These are phyloP conservation scores for Penicillium antarcticum DNA, from an alignment of 495 filamentous ascomycete species.

Conservation along the genomic window DNA sequence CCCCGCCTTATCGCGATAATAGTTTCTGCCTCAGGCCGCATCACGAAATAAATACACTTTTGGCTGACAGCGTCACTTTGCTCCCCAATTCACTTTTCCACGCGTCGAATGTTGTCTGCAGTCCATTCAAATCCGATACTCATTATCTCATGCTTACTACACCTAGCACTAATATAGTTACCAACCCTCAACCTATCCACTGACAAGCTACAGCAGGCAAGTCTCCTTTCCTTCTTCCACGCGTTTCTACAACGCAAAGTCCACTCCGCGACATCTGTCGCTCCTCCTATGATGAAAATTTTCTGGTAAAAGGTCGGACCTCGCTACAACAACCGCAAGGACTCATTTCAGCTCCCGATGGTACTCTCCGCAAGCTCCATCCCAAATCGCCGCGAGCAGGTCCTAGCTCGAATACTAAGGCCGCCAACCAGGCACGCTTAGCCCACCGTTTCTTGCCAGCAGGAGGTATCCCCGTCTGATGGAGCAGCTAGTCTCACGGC, in stretches of 20 bases:
- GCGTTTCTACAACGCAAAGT: not conserved
- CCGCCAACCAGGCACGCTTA: not conserved
- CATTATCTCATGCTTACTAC: not conserved
- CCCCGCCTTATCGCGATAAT: conserved; percentile 23
- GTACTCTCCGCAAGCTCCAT: conserved; percentile 15
- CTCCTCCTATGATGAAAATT: conserved; percentile 52
- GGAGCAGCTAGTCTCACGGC: not conserved
- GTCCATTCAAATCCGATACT: not conserved
- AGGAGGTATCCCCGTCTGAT: not conserved
- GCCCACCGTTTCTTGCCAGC: not conserved
- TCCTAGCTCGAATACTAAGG: not conserved
- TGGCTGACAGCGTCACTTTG: not conserved
- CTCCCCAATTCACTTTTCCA: not conserved
- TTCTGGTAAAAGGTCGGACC: conserved; percentile 66
- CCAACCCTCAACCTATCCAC: not conserved
- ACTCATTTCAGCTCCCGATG: conserved; percentile 18
- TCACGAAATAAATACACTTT: not conserved
- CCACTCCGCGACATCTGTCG: conserved; percentile 2
- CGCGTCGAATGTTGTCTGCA: not conserved
- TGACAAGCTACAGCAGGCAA: not conserved
- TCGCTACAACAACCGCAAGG: conserved; percentile 13
- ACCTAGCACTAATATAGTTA: no score
- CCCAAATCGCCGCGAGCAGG: not conserved
- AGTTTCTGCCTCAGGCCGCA: conserved; percentile 7
- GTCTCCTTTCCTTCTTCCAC: not conserved